Percentiles rank a stretch among this genome's conserved stretches.
Evolutionary conservation across 805 yeast genomes (phyloP).

Genomic region (Metschnikowia orientalis): DNA sequence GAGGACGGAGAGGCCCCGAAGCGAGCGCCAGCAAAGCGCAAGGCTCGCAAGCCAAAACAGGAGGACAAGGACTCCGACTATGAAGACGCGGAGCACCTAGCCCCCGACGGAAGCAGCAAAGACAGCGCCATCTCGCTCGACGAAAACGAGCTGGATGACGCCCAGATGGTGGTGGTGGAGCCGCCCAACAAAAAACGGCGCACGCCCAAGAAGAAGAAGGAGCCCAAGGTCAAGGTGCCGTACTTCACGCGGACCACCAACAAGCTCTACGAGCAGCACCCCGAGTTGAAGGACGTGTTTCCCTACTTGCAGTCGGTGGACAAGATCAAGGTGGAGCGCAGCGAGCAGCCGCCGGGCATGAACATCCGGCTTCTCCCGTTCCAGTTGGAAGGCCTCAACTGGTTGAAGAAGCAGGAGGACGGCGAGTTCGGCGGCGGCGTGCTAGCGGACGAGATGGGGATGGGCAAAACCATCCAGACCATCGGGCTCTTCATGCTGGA

Average conservation of each 20-base stretch:
- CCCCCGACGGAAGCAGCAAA: constrained; percentile 2
- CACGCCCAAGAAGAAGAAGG: constrained; percentile 28
- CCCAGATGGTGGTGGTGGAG: constrained; percentile 8
- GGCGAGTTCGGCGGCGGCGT: constrained; percentile 82
- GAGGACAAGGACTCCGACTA: constrained; percentile 6
- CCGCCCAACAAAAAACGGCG: constrained; percentile 22
- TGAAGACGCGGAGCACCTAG: constrained; percentile 3
- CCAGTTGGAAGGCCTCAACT: constrained; percentile 87
- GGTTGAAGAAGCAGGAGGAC: constrained; percentile 83
- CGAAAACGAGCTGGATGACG: constrained; percentile 22
- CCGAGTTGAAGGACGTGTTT: constrained; percentile 70
- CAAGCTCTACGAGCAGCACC: constrained; percentile 69
- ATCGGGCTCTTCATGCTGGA: constrained; percentile 81
- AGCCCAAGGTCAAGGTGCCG: constrained; percentile 55
- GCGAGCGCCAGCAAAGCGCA: background rate
- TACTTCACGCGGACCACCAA: constrained; percentile 67
- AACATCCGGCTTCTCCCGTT: constrained; percentile 74
- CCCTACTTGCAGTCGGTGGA: constrained; percentile 51
- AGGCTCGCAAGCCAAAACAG: background rate
- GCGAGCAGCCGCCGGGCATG: constrained; percentile 78
- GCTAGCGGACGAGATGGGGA: constrained; percentile 98
- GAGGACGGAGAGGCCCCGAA: constrained; percentile 3
- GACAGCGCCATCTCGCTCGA: constrained; percentile 24
- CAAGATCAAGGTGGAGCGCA: constrained; percentile 47
- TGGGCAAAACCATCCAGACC: constrained; percentile 98